Conservation (phyloP, 208 protist species). For the Naegleria fowleri region DNA sequence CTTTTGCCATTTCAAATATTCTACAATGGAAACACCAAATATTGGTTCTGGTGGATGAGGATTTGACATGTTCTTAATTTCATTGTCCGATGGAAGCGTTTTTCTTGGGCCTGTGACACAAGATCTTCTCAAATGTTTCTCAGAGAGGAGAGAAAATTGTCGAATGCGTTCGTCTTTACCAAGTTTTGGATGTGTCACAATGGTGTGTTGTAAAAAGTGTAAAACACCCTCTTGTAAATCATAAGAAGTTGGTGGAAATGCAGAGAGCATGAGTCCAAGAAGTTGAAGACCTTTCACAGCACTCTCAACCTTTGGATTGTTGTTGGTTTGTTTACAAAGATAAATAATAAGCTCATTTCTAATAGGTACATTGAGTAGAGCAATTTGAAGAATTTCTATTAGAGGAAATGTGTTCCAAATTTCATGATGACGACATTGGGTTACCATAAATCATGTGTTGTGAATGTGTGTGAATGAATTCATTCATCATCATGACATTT, state of each 20-base stretch:
- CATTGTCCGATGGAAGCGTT: not conserved
- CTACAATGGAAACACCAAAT: slow-evolving; percentile 16
- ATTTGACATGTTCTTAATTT: not conserved
- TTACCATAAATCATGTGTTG: too few relatives aligned
- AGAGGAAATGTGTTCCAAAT: too few relatives aligned
- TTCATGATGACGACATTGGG: too few relatives aligned
- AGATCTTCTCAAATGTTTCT: not conserved
- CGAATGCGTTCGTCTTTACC: not conserved
- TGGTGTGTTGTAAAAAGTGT: not conserved
- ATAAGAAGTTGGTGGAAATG: not conserved
- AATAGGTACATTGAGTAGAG: not conserved
- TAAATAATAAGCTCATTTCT: not conserved
- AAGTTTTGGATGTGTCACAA: not conserved
- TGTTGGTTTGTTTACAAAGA: not conserved
- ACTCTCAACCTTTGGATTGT: not conserved
- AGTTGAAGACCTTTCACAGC: not conserved
- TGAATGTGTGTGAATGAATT: too few relatives aligned
- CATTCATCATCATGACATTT: too few relatives aligned
- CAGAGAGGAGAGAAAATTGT: not conserved
- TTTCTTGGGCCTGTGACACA: not conserved
- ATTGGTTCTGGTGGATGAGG: not conserved
- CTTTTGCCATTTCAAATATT: slow-evolving; percentile 29
- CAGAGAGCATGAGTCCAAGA: not conserved
- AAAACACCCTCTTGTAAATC: not conserved
- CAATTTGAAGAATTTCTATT: not conserved